These are phyloP conservation scores for Scedosporium minutisporum DNA, from an alignment of 2,329 filamentous ascomycete genomes.

Conservation along the genomic window DNA sequence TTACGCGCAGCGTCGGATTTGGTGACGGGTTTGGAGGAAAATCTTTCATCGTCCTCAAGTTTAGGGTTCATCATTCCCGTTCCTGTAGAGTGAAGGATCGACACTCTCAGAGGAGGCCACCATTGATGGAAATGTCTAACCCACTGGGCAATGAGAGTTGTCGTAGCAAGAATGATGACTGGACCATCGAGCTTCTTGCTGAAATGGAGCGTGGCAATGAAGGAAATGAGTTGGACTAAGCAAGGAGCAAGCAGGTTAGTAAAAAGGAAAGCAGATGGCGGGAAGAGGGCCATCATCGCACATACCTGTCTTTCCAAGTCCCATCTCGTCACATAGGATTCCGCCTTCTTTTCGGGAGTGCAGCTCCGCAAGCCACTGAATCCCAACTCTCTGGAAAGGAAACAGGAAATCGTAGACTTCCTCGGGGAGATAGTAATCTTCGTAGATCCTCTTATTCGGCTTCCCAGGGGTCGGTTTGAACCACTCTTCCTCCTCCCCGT, in stretches of 20 bases:
- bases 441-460: constrained; percentile 64
- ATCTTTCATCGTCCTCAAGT: constrained; percentile 36
- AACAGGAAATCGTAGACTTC: constrained; percentile 90
- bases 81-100: constrained; percentile 88
- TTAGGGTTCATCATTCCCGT: constrained; percentile 91
- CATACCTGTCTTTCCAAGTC: constrained; percentile 74
- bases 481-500: constrained; percentile 55
- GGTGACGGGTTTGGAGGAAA: constrained; percentile 28
- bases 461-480: constrained; percentile 77
- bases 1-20: constrained; percentile 62
- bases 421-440: constrained; percentile 72
- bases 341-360: constrained; percentile 85
- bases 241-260: not conserved
- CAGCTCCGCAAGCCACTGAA: constrained; percentile 91
- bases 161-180: constrained; percentile 84
- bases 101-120: constrained; percentile 98
- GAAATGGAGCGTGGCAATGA: constrained; percentile 84
- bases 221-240: constrained; percentile 54
- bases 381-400: constrained; percentile 93
- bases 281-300: not conserved
- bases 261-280: not conserved
- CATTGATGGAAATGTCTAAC: constrained; percentile 96
- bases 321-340: constrained; percentile 97
- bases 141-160: constrained; percentile 94
- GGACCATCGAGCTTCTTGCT: constrained; percentile 77